These are phyloP conservation scores for Coemansia sp. DNA, from an alignment of 192 early-diverging fungal genomes.

Conservation along the genomic window DNA sequence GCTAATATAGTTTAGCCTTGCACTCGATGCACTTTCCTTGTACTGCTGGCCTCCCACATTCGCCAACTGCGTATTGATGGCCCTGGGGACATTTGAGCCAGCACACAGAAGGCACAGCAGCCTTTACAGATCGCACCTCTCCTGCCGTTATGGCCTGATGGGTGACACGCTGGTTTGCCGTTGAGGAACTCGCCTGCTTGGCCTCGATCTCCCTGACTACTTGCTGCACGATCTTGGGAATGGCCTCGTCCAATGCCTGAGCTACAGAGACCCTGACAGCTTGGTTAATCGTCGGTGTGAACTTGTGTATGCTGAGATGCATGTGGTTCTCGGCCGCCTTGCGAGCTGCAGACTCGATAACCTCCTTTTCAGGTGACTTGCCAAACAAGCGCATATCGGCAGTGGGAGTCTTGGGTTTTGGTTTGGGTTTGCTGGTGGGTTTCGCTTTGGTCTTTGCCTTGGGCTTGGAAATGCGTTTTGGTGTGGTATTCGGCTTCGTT, in stretches of 20 bases:
- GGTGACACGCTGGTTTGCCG: background rate
- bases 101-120: conserved; percentile 19
- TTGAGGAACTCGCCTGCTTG: background rate
- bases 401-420: background rate
- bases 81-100: conserved; percentile 23
- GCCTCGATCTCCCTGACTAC: background rate
- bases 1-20: background rate
- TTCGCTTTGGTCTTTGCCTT: background rate
- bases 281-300: conserved; percentile 8
- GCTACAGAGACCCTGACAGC: conserved; percentile 1
- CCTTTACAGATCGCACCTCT: conserved; percentile 26
- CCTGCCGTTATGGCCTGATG: conserved; percentile 20
- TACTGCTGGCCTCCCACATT: conserved; percentile 31
- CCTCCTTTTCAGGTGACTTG: background rate
- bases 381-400: background rate
- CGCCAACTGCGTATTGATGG: conserved; percentile 40
- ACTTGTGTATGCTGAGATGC: background rate
- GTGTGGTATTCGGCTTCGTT: background rate
- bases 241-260: background rate
- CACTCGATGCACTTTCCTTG: conserved; percentile 9
- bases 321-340: conserved; percentile 7
- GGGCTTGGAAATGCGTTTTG: background rate
- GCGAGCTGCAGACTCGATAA: background rate
- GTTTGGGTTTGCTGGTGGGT: background rate
- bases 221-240: conserved; percentile 4